A percentile compares a stretch with the other conserved stretches of the same genome.
These are phyloP conservation scores for Spencermartinsiella ligniputridi DNA, from an alignment of 1,139 yeast genomes.

Conservation along the genomic window DNA sequence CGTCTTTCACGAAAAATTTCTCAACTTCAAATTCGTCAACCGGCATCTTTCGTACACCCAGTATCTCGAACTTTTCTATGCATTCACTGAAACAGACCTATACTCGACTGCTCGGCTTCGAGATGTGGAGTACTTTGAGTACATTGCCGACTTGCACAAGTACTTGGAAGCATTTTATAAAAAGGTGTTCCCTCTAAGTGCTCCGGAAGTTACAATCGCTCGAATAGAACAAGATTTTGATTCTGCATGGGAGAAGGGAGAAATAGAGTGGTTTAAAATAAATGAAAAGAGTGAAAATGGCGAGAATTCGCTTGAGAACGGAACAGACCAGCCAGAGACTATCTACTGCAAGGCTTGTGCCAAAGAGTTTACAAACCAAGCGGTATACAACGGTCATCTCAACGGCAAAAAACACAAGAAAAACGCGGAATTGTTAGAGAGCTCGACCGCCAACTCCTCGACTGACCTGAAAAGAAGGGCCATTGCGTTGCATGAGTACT, in stretches of 20 bases:
- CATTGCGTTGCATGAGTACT: conserved; percentile 34
- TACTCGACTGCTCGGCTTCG: conserved; percentile 23
- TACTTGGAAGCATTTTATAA: conserved; percentile 47
- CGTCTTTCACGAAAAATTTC: conserved; percentile 47
- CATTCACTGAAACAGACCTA: conserved; percentile 34
- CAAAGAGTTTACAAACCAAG: conserved; percentile 55
- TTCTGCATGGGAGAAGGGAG: conserved; percentile 25
- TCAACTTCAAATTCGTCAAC: conserved; percentile 37
- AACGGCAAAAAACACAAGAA: conserved; percentile 73
- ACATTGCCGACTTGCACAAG: conserved; percentile 40
- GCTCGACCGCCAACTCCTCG: conserved; percentile 1
- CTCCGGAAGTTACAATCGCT: conserved; percentile 36
- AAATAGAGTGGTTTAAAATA: conserved; percentile 17
- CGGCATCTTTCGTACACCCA: conserved; percentile 43
- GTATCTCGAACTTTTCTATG: conserved; percentile 46
- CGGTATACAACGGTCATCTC: conserved; percentile 68
- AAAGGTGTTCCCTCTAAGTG: conserved; percentile 50
- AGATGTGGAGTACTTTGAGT: conserved; percentile 39
- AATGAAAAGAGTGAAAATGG: conserved; percentile 18
- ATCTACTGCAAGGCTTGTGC: conserved; percentile 61
- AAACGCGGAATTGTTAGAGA: conserved; percentile 30
- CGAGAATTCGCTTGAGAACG: conserved; percentile 28
- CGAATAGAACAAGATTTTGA: conserved; percentile 37
- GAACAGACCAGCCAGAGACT: conserved; percentile 2
- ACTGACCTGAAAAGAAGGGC: conserved; percentile 8